Evolutionary conservation across 345 rosid genomes (phyloP).

Genomic region (Barbarea vulgaris): DNA sequence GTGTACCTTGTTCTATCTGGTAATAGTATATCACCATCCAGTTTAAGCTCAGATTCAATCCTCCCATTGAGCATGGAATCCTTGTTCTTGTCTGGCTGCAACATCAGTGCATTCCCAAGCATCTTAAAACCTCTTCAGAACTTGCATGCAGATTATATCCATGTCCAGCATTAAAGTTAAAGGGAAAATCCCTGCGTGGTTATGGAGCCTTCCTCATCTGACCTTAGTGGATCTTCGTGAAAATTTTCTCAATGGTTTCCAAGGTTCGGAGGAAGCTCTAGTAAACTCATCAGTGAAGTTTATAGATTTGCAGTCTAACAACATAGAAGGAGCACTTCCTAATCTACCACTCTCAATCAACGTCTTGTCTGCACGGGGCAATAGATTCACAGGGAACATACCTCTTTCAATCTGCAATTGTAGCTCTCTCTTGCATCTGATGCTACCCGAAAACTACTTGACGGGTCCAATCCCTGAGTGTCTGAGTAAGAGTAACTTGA

Average conservation of each 20-base stretch:
- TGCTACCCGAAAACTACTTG: constrained; percentile 14
- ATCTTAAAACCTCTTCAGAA: background rate
- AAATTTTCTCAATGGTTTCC: background rate
- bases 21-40: background rate
- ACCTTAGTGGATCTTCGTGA: background rate
- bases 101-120: background rate
- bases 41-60: background rate
- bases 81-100: background rate
- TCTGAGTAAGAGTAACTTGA: background rate
- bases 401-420: constrained; percentile 21
- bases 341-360: background rate
- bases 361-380: background rate
- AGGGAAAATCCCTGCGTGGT: background rate
- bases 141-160: background rate
- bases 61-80: no score
- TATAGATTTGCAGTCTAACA: background rate
- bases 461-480: constrained; percentile 22
- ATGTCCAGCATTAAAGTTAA: background rate
- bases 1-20: background rate
- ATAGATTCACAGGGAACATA: constrained; percentile 19
- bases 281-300: background rate
- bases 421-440: background rate
- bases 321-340: background rate
- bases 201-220: background rate
- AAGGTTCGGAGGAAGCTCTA: background rate